phyloP scores from a whole-genome alignment of 225 moss, liverwort and hornwort genomes.

The Sphagnum tenellum region DNA sequence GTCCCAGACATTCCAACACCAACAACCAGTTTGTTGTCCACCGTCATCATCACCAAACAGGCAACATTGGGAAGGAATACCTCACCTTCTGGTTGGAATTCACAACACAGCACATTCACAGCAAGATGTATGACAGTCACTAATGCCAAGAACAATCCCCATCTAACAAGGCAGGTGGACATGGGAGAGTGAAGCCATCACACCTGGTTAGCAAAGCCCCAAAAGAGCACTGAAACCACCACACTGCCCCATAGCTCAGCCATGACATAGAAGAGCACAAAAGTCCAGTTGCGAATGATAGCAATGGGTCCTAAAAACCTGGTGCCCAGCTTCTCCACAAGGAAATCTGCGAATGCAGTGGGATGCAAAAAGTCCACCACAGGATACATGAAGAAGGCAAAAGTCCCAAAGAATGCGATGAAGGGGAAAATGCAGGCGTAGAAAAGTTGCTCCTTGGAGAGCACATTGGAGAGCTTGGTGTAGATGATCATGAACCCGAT shows the following conservation, averaged over 20 bases:
- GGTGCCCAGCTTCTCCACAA: slow-evolving; percentile 59
- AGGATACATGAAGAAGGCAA: slow-evolving; percentile 96
- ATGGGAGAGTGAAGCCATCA: not conserved
- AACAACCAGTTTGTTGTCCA: too few species aligned
- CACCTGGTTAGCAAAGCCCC: slow-evolving; percentile 99
- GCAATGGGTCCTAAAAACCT: slow-evolving; percentile 94
- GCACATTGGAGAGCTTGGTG: slow-evolving; percentile 79
- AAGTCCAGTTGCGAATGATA: slow-evolving; percentile 95
- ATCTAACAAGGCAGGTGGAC: too few species aligned
- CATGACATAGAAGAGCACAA: slow-evolving; percentile 98
- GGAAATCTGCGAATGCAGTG: slow-evolving; percentile 71
- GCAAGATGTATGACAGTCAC: too few species aligned
- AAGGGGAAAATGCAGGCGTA: slow-evolving; percentile 91
- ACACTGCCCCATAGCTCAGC: slow-evolving; percentile 99
- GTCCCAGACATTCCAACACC: too few species aligned
- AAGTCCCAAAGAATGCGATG: slow-evolving; percentile 80
- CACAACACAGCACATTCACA: too few species aligned
- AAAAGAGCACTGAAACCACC: slow-evolving; percentile 96
- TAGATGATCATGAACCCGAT: slow-evolving; percentile 97
- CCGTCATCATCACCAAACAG: too few species aligned
- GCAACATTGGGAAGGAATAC: too few species aligned
- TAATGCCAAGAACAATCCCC: too few species aligned
- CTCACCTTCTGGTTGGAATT: too few species aligned
- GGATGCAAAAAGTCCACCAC: slow-evolving; percentile 89
- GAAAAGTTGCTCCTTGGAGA: slow-evolving; percentile 89